Evolutionary conservation across 164 flowering plant species (phyloP), one percentile per base, ranked within the genome.

Genomic region (Taxillus chinensis): DNA sequence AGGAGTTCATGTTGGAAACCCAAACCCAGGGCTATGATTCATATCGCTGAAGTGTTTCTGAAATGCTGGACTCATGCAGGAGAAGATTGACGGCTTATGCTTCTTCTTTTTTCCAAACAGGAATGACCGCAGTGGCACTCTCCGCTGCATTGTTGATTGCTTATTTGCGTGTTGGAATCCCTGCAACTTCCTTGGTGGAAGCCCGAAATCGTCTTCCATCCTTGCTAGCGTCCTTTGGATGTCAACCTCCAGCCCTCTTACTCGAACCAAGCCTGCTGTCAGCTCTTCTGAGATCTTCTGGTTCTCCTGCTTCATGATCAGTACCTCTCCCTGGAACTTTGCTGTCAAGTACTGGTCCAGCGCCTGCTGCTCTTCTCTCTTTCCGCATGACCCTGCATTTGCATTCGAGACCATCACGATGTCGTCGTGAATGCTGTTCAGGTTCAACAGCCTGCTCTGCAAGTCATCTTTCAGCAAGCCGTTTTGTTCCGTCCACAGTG

Each of bases 291-390:
- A 71, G 15, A 86, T 80, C 79, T 81, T 85, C 45, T 70, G 79
- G 70, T 82, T 85, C 69, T 89, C 91, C 62, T 84, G 90, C 66
- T 79, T 79, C 89, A 86, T 87, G 82, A 81, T 83, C 17, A 79
- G 61, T 41, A 89, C 68, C 63, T 89, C 93, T 5, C 96, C 93
- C 52, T 81, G 89, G 54, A 85, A 89, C 75, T 79, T 85, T 12
- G 85, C 89, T 6, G 87, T 82, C 65, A 83, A 85, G 62, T 78
- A 79, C 40, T 67, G 67, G 3, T 77, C 75, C 12, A 83, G 71
- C 61, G 27, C 27, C 1, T 27, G 27, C 72, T 67, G 1, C 39
- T 60, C 59, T 67, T 74, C 43, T 62, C 77, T 41, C 50, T 68
- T 40, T 40, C 54, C 8, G 61, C 48, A 51, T 27, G 27, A 27